Evolutionary conservation across 805 yeast species (phyloP).

Genomic region (Metschnikowia dekortorum): DNA sequence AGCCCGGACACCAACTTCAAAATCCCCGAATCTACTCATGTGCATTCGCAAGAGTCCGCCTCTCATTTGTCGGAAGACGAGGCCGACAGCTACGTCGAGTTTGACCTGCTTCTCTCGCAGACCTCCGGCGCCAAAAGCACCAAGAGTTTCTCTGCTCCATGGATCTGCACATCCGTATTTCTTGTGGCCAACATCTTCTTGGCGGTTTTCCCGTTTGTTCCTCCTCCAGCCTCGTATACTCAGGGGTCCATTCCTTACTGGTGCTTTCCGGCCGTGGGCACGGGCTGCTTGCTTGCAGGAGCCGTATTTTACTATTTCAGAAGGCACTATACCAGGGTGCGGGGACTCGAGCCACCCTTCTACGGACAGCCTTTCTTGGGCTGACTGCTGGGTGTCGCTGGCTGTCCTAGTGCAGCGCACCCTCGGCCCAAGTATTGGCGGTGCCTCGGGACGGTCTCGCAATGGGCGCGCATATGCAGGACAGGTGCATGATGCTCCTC

Average conservation of each 20-base stretch:
- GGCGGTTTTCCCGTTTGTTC: conserved; percentile 53
- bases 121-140: neutral
- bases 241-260: conserved; percentile 44
- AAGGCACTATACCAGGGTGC: conserved; percentile 5
- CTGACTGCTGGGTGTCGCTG: neutral
- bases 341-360: conserved; percentile 9
- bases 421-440: too few relatives aligned
- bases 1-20: too few relatives aligned
- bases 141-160: conserved; percentile 26
- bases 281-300: conserved; percentile 42
- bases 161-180: conserved; percentile 32
- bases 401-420: too few relatives aligned
- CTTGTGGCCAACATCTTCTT: conserved; percentile 45
- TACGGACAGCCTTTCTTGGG: conserved; percentile 15
- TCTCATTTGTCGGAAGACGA: conserved; percentile 4
- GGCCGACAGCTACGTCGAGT: conserved; percentile 14
- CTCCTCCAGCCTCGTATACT: conserved; percentile 40
- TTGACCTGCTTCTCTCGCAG: conserved; percentile 14
- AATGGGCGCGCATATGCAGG: too few relatives aligned
- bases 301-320: conserved; percentile 24
- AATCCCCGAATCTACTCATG: too few relatives aligned
- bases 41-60: neutral
- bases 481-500: too few relatives aligned
- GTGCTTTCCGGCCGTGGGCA: conserved; percentile 54
- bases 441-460: too few relatives aligned